Conservation (phyloP, 805 yeast genomes). For the Metschnikowia borealis region DNA sequence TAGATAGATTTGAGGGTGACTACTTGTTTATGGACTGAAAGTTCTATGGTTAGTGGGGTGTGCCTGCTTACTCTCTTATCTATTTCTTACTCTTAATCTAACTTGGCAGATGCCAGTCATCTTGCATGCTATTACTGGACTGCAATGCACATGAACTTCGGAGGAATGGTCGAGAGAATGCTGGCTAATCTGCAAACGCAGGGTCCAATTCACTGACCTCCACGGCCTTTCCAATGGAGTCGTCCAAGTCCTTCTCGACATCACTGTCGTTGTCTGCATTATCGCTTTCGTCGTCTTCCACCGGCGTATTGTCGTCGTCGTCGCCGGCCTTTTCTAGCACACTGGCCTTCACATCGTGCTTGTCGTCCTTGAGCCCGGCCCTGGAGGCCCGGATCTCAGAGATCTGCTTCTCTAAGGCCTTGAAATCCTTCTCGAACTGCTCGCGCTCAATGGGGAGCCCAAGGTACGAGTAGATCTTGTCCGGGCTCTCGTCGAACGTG, state of each 20-base stretch:
- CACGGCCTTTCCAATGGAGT: constrained; percentile 5
- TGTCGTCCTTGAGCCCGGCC: constrained; percentile 3
- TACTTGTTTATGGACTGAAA: too few species aligned
- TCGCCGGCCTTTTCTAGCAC: constrained; percentile 4
- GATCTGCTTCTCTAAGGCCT: constrained; percentile 12
- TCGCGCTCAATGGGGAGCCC: constrained; percentile 11
- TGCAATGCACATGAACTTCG: neutral
- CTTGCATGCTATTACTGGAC: too few species aligned
- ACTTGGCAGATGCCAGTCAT: neutral
- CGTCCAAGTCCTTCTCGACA: constrained; percentile 5
- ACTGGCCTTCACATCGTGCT: constrained; percentile 9
- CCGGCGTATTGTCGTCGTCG: constrained; percentile 7
- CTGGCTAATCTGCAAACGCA: constrained; percentile 18
- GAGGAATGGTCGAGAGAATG: too few species aligned
- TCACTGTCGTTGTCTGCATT: constrained; percentile 4
- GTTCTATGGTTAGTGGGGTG: neutral
- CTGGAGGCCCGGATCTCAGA: constrained; percentile 10
- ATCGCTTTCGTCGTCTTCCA: constrained; percentile 10
- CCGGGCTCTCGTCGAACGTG: constrained; percentile 15
- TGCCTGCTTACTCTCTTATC: neutral
- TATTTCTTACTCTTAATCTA: neutral
- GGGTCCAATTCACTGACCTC: constrained; percentile 21
- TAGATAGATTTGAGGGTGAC: too few species aligned
- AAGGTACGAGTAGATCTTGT: constrained; percentile 10
- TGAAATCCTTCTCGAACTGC: constrained; percentile 16